A percentile compares a stretch with the other conserved stretches of the same genome.
These are phyloP conservation scores for Penicillium robsamsonii DNA, from an alignment of 495 filamentous ascomycete species.

Conservation along the genomic window DNA sequence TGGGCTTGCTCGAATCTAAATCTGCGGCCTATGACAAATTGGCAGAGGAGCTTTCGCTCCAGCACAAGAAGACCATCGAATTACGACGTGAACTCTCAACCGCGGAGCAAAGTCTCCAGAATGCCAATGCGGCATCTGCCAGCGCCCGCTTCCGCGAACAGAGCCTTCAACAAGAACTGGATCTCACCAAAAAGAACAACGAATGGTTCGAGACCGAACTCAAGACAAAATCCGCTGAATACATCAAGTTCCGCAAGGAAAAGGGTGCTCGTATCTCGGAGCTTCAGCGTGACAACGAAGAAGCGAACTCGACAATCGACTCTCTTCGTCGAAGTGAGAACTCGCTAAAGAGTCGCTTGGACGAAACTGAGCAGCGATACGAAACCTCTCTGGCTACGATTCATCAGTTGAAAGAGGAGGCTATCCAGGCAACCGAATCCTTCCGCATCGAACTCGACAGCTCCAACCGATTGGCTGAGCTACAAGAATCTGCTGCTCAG, in stretches of 20 bases:
- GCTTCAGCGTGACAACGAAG: conserved; percentile 84
- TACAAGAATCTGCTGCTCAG: conserved; percentile 79
- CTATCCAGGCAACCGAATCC: conserved; percentile 71
- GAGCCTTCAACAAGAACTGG: conserved; percentile 81
- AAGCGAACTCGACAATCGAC: conserved; percentile 71
- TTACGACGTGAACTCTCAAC: conserved; percentile 74
- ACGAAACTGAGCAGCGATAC: conserved; percentile 80
- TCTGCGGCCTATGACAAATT: conserved; percentile 81
- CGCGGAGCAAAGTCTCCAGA: conserved; percentile 78
- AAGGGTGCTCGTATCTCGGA: conserved; percentile 83
- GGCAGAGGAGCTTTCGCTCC: conserved; percentile 77
- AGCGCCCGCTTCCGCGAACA: conserved; percentile 86
- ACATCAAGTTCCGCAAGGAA: conserved; percentile 89
- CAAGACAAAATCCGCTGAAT: conserved; percentile 80
- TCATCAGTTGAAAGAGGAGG: conserved; percentile 80
- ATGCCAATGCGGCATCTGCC: conserved; percentile 70
- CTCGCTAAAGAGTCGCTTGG: conserved; percentile 71
- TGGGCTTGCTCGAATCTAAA: conserved; percentile 86
- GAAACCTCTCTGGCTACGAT: conserved; percentile 79
- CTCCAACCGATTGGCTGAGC: conserved; percentile 72
- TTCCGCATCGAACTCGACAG: conserved; percentile 82
- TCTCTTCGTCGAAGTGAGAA: conserved; percentile 76
- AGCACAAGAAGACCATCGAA: conserved; percentile 84
- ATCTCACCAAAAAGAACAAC: conserved; percentile 78
- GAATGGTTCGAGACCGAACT: conserved; percentile 91